Percentiles rank a stretch among this genome's conserved stretches.
Evolutionary conservation across 2,329 filamentous ascomycete species (phyloP).

Genomic region (Ceratocystis eucalypticola): DNA sequence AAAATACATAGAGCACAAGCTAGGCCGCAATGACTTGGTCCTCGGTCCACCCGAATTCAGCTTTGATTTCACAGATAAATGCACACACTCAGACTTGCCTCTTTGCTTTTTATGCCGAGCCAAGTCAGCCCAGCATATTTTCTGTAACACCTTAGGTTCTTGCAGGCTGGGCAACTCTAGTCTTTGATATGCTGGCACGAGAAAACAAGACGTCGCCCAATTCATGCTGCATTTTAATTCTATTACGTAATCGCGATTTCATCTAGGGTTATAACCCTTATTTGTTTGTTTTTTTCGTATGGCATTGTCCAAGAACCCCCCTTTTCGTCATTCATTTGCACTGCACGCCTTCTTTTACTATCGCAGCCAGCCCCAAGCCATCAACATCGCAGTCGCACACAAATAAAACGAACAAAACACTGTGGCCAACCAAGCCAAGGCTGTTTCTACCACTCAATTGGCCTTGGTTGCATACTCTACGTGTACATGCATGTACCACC

Average conservation of each 20-base stretch:
- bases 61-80: neutral
- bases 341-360: neutral
- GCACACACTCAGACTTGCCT: neutral
- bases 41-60: constrained; percentile 2
- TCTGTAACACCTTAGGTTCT: neutral
- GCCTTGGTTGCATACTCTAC: neutral
- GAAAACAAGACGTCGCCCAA: neutral
- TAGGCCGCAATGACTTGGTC: neutral
- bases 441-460: neutral
- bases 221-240: neutral
- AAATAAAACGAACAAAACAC: neutral
- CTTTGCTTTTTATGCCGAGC: neutral
- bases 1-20: neutral
- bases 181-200: neutral
- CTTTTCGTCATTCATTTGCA: too few species aligned
- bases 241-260: neutral
- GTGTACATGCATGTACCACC: constrained; percentile 2
- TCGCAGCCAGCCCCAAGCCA: neutral
- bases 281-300: neutral
- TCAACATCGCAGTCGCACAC: neutral
- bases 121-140: neutral
- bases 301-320: too few species aligned
- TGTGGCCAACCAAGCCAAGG: neutral
- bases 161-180: neutral
- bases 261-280: neutral